Evolutionary conservation across 2,329 filamentous ascomycete species (phyloP).

Genomic region (Endocalyx cinctus): DNA sequence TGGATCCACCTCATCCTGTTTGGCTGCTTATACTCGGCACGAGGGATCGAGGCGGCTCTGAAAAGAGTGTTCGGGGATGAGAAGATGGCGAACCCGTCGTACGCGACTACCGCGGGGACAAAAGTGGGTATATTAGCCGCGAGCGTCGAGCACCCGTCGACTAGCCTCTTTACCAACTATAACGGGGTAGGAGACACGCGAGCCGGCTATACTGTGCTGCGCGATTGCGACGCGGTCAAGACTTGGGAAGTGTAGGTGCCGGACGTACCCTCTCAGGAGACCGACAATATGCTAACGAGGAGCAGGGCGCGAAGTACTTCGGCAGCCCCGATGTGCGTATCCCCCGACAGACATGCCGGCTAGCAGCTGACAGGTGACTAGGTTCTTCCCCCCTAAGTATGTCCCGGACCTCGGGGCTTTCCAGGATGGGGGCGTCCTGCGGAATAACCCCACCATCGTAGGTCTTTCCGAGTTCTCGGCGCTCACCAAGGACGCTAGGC

Average conservation of each 20-base stretch:
- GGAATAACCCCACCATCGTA: slow-evolving; percentile 1
- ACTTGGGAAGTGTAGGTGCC: slow-evolving; percentile 1
- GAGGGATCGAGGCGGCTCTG: neutral
- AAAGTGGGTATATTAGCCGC: slow-evolving; percentile 1
- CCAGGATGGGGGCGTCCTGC: neutral
- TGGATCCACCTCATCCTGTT: neutral
- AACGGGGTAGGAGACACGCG: neutral
- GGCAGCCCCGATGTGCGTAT: neutral
- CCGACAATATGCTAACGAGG: too few species aligned
- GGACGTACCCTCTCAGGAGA: too few species aligned
- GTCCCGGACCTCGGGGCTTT: neutral
- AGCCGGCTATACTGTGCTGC: neutral
- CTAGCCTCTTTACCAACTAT: slow-evolving; percentile 1
- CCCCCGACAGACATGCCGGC: neutral
- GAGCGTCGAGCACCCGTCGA: neutral
- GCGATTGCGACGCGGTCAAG: neutral
- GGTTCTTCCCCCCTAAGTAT: slow-evolving; percentile 1
- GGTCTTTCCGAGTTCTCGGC: neutral
- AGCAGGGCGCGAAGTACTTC: neutral
- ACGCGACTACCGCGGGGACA: neutral
- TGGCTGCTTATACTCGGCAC: neutral
- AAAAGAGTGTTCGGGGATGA: neutral
- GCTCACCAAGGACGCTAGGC: neutral
- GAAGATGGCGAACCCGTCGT: neutral
- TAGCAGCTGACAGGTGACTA: neutral